phyloP scores from a whole-genome alignment of 1,139 yeast species.

The Debaryomycetaceae sp. region DNA sequence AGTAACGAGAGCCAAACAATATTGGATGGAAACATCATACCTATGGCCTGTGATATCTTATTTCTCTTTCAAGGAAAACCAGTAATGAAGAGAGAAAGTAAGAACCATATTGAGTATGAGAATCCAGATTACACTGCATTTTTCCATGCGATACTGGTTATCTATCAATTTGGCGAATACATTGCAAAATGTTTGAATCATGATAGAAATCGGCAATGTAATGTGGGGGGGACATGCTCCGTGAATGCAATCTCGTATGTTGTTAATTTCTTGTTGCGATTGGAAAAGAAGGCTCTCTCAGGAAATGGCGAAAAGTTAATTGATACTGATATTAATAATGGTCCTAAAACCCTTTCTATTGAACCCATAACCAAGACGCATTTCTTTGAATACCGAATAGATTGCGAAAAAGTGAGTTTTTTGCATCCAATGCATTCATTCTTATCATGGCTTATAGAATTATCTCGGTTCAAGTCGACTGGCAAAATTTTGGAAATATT shows the following conservation, averaged over 20 bases:
- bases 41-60: slow-evolving; percentile 61
- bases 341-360: slow-evolving; percentile 12
- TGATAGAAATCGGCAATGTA: slow-evolving; percentile 16
- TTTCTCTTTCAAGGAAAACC: slow-evolving; percentile 79
- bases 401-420: slow-evolving; percentile 56
- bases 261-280: slow-evolving; percentile 22
- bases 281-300: slow-evolving; percentile 30
- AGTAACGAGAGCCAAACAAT: slow-evolving; percentile 51
- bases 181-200: slow-evolving; percentile 49
- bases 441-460: slow-evolving; percentile 67
- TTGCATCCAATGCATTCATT: slow-evolving; percentile 80
- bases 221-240: slow-evolving; percentile 18
- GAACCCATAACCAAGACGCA: slow-evolving; percentile 22
- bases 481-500: slow-evolving; percentile 15
- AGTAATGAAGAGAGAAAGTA: slow-evolving; percentile 70
- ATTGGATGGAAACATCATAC: slow-evolving; percentile 32
- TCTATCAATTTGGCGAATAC: slow-evolving; percentile 60
- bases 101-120: slow-evolving; percentile 87
- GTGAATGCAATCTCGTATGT: slow-evolving; percentile 33
- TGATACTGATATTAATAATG: slow-evolving; percentile 22
- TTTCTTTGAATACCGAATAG: slow-evolving; percentile 24
- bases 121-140: slow-evolving; percentile 80
- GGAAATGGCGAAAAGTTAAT: slow-evolving; percentile 26
- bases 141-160: slow-evolving; percentile 72
- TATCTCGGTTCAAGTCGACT: slow-evolving; percentile 31